Conservation (phyloP, 2,329 filamentous ascomycete species). For the Arthrobotrys megalospora region DNA sequence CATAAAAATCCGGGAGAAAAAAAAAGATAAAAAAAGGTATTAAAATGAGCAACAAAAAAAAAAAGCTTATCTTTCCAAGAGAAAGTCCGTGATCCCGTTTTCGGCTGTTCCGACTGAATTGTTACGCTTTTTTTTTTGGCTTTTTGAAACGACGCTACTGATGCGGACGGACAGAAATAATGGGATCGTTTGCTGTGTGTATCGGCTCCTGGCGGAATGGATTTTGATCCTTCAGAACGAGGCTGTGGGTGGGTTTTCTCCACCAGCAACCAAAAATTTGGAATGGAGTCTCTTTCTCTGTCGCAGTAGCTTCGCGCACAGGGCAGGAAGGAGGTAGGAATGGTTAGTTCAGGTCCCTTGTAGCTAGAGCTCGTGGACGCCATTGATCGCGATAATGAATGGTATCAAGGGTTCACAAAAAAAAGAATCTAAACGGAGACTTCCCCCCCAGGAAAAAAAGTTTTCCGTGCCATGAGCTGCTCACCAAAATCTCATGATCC, state of each 20-base stretch:
- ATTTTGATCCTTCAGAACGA: constrained; percentile 2
- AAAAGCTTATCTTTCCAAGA: constrained; percentile 20
- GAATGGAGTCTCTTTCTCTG: neutral
- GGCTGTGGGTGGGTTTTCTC: neutral
- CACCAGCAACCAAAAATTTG: neutral
- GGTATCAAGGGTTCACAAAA: neutral
- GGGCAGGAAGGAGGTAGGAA: constrained; percentile 7
- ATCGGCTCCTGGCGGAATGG: constrained; percentile 11
- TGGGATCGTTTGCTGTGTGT: neutral
- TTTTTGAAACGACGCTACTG: constrained; percentile 6
- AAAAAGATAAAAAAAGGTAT: too few relatives aligned
- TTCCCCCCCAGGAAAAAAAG: neutral
- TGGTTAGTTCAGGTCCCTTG: neutral
- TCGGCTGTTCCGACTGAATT: constrained; percentile 1
- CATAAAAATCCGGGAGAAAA: neutral
- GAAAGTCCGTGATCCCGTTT: constrained; percentile 1
- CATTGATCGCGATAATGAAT: constrained; percentile 9
- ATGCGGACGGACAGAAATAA: neutral
- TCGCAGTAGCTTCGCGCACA: constrained; percentile 12
- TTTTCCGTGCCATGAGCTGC: neutral
- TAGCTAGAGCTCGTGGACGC: neutral
- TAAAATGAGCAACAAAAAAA: neutral
- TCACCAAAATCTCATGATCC: constrained; percentile 15
- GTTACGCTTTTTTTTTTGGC: neutral
- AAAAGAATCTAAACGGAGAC: neutral